Conservation (phyloP, 805 yeast genomes). For the Ogataea trehaloabstinens region DNA sequence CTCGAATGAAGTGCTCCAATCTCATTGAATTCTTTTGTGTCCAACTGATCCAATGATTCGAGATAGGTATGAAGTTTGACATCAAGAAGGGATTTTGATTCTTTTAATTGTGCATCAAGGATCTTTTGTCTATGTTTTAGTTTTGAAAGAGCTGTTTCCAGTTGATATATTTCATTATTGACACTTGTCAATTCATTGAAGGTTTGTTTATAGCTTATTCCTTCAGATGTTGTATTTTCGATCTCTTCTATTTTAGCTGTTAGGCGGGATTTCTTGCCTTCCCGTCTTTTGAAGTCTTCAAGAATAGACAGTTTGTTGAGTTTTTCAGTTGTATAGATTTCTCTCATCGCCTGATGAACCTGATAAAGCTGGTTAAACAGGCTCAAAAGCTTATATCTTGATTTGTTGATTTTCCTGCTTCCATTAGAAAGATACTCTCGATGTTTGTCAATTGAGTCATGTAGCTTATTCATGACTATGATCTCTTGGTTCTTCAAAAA, state of each 20-base stretch:
- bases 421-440: constrained; percentile 32
- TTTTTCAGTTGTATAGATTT: constrained; percentile 42
- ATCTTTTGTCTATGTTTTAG: constrained; percentile 36
- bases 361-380: constrained; percentile 38
- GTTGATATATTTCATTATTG: constrained; percentile 36
- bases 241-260: constrained; percentile 37
- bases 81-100: constrained; percentile 49
- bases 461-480: constrained; percentile 23
- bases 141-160: constrained; percentile 35
- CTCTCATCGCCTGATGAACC: constrained; percentile 42
- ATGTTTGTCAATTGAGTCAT: constrained; percentile 28
- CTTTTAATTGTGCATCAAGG: constrained; percentile 38
- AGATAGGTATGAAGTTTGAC: constrained; percentile 45
- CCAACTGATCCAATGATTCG: constrained; percentile 30
- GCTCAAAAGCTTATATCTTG: constrained; percentile 30
- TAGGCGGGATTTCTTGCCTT: constrained; percentile 34
- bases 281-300: constrained; percentile 39
- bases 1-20: constrained; percentile 12
- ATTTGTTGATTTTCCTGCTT: constrained; percentile 30
- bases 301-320: constrained; percentile 28
- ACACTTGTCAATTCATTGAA: constrained; percentile 32
- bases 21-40: constrained; percentile 19
- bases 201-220: constrained; percentile 38
- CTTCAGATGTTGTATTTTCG: constrained; percentile 40
- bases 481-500: constrained; percentile 33